phyloP scores from a whole-genome alignment of 1,284 basidiomycete genomes.

The Puccinia horiana region DNA sequence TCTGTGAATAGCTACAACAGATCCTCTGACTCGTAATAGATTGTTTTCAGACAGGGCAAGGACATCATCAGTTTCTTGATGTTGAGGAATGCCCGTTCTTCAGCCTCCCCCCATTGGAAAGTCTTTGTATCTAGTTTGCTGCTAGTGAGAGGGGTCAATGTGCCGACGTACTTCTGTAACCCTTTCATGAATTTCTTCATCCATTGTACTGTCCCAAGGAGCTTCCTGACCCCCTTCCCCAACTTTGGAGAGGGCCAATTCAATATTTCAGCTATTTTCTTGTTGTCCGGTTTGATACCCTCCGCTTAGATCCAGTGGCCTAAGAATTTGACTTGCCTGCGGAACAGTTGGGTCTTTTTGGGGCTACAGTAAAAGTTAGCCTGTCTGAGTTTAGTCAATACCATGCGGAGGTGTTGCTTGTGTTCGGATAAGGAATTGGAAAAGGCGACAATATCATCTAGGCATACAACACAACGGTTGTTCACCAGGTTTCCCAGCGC shows the following conservation, averaged over 20 bases:
- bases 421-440: conserved; percentile 1
- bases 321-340: neutral
- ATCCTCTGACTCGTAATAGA: conserved; percentile 54
- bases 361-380: conserved; percentile 37
- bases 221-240: conserved; percentile 50
- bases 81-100: conserved; percentile 53
- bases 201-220: too few relatives aligned
- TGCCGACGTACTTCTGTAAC: neutral
- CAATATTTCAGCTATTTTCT: neutral
- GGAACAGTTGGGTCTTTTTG: too few relatives aligned
- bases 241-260: neutral
- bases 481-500: conserved; percentile 7
- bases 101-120: conserved; percentile 7
- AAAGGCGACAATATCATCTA: conserved; percentile 14
- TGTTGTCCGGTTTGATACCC: neutral
- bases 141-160: neutral
- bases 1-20: conserved; percentile 46
- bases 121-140: neutral
- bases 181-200: too few relatives aligned
- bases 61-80: conserved; percentile 58
- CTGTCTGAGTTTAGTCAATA: neutral
- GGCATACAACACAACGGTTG: neutral
- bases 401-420: neutral
- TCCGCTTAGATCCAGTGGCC: conserved; percentile 27
- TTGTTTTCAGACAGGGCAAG: conserved; percentile 56